A percentile compares a stretch with the other conserved stretches of the same genome.
Evolutionary conservation across 371 early-diverging fungal genomes (phyloP).

Genomic region (Rhizopus arrhizus): DNA sequence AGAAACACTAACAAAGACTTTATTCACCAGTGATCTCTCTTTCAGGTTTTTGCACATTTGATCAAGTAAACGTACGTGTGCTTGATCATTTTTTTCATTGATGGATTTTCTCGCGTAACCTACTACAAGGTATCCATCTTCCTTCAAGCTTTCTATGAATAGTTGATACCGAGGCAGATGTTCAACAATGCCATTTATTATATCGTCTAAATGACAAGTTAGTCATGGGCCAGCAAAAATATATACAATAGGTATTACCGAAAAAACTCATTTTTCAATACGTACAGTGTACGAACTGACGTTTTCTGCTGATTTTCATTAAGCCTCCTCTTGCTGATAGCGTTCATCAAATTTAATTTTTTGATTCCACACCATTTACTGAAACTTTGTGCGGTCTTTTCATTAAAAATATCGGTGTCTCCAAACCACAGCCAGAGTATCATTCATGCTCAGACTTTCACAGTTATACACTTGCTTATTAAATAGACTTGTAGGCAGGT

Average conservation of each 20-base stretch:
- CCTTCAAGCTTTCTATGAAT: constrained; percentile 17
- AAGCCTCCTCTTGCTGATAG: constrained; percentile 2
- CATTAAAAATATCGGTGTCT: background rate
- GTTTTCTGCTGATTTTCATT: constrained; percentile 9
- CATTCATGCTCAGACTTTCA: background rate
- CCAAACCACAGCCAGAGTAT: background rate
- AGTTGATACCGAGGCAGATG: constrained; percentile 19
- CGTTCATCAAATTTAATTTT: constrained; percentile 4
- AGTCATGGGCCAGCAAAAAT: constrained; percentile 20
- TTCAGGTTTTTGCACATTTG: constrained; percentile 13
- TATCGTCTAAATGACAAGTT: constrained; percentile 21
- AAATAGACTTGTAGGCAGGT: background rate
- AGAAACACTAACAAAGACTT: constrained; percentile 14
- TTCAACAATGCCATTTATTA: constrained; percentile 24
- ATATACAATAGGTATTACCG: constrained; percentile 25
- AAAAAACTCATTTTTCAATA: constrained; percentile 21
- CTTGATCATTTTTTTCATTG: constrained; percentile 7
- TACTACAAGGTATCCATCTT: constrained; percentile 11
- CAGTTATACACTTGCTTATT: background rate
- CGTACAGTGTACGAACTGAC: constrained; percentile 14
- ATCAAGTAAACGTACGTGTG: constrained; percentile 5
- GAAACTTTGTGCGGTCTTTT: background rate
- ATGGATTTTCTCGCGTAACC: constrained; percentile 15
- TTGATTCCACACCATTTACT: constrained; percentile 2
- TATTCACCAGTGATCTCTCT: constrained; percentile 16